Evolutionary conservation across 768 basidiomycete species (phyloP).

Genomic region (Xerocomus spinulosus): DNA sequence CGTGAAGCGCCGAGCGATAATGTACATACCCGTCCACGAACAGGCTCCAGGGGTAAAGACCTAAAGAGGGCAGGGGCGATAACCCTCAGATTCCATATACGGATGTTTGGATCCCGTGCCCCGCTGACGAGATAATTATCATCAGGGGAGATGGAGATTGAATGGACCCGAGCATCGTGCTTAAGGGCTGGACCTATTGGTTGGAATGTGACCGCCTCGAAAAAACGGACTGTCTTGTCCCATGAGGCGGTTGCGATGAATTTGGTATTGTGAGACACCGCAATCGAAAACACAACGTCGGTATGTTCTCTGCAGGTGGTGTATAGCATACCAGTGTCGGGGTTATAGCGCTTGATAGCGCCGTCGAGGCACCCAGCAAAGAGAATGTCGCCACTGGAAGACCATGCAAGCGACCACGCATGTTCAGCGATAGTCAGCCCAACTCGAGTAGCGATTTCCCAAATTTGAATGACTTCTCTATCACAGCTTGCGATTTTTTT

Average conservation of each 20-base stretch:
- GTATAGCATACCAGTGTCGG: background rate
- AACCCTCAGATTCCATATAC: slow-evolving; percentile 13
- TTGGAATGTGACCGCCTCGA: slow-evolving; percentile 18
- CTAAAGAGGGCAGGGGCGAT: slow-evolving; percentile 14
- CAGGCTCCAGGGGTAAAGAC: slow-evolving; percentile 8
- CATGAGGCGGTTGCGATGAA: slow-evolving; percentile 27
- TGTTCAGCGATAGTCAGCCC: background rate
- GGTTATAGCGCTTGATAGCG: slow-evolving; percentile 10
- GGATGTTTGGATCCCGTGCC: slow-evolving; percentile 11
- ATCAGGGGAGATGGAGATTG: slow-evolving; percentile 16
- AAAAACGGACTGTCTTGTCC: slow-evolving; percentile 28
- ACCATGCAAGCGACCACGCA: slow-evolving; percentile 24
- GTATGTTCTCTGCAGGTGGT: slow-evolving; percentile 11
- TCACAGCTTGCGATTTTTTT: slow-evolving; percentile 19
- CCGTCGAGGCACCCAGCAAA: slow-evolving; percentile 18
- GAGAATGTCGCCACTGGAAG: slow-evolving; percentile 9
- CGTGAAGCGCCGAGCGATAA: background rate
- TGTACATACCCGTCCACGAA: slow-evolving; percentile 12
- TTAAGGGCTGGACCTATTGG: slow-evolving; percentile 15
- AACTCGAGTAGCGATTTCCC: slow-evolving; percentile 10
- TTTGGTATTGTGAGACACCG: slow-evolving; percentile 12
- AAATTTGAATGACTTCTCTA: slow-evolving; percentile 12
- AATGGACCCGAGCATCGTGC: slow-evolving; percentile 8
- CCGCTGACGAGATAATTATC: slow-evolving; percentile 15
- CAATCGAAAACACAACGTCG: slow-evolving; percentile 18